Evolutionary conservation across 2,329 filamentous ascomycete genomes (phyloP).

Genomic region (Ophiostoma novo-ulmi): DNA sequence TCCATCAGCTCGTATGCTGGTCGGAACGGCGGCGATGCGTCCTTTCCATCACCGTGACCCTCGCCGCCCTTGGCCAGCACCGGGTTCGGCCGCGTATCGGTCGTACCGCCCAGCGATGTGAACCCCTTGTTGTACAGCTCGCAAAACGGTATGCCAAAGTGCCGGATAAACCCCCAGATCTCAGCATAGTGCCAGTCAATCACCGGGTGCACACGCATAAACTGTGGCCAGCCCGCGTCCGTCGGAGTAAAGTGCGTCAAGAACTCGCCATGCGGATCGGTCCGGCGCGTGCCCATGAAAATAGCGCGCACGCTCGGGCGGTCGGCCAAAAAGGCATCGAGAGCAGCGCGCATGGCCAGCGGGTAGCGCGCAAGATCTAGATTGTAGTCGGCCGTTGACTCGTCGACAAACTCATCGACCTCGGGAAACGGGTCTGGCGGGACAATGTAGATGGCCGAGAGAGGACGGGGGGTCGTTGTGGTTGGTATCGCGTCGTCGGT

Average conservation of each 20-base stretch:
- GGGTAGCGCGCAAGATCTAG: conserved; percentile 71
- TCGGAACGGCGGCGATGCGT: conserved; percentile 45
- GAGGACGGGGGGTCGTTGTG: conserved; percentile 21
- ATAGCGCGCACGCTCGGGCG: conserved; percentile 65
- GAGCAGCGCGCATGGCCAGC: conserved; percentile 73
- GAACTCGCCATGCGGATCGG: conserved; percentile 80
- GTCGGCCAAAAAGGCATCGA: conserved; percentile 68
- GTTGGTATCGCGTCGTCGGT: conserved; percentile 4
- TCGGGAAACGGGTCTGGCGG: conserved; percentile 77
- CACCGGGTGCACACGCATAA: conserved; percentile 90
- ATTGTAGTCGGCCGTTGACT: conserved; percentile 62
- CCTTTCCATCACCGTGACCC: conserved; percentile 24
- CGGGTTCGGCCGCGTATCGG: conserved; percentile 87
- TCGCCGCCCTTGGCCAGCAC: conserved; percentile 47
- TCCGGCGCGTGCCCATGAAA: conserved; percentile 81
- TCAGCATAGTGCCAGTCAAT: conserved; percentile 97
- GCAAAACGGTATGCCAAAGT: conserved; percentile 78
- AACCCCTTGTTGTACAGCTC: conserved; percentile 65
- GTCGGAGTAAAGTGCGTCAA: conserved; percentile 82
- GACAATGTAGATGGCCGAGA: conserved; percentile 78
- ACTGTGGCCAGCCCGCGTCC: conserved; percentile 82
- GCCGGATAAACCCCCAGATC: conserved; percentile 84
- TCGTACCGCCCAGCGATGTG: conserved; percentile 78
- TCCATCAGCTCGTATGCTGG: conserved; percentile 71
- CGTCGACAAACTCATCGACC: conserved; percentile 76